Evolutionary conservation across 306 rosid species (phyloP), one percentile per base, ranked within the genome.

Genomic region (Medicago arabica): DNA sequence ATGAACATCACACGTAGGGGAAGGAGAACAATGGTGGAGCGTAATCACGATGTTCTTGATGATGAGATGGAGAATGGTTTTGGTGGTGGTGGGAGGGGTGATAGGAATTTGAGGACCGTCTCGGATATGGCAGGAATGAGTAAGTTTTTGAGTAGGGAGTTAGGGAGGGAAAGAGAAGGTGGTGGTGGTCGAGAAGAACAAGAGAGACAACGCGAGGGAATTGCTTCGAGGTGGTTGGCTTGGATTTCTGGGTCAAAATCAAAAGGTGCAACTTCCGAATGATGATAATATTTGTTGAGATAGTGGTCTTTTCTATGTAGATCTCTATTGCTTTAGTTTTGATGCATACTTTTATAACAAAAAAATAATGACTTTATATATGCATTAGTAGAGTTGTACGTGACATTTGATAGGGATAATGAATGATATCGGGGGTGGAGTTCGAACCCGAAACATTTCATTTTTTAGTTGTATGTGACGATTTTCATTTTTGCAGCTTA

Each of bases 81-180:
- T 39, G 68, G 59, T 50, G 83, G 86, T 68, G 81, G 83, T 13
- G 1, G 54, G 65, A 53, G 54, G 44, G 64, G 68, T 14, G 81
- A 58, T 71, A 61, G 79, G 47, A 79, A 74, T 61, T 46, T 55
- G 72, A 84, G 93, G 75, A 81, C 89, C 72, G 78, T 79, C 75
- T 93, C 96, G 21, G 93, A 88, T 62, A 78, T 83, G 76, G 84
- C 90, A 44, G 89, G 88, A 10, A 1, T 89, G 55, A 85, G 80
- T 59, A 86, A 90, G 77, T 12, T 19, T 7, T 11, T 58, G 8
- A 67, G 10, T 6, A 53, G 17, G 14, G 53, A 13, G 28, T 63
- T 25, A 39, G 61, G 71, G 53, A 36, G 63, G 36, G 82, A 34
- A 18, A 19, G 16, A 5, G 71, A 46, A 13, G 47, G 38, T 19